Percentiles rank a stretch among this genome's conserved stretches.
These are phyloP conservation scores for Phytophthora tentaculata DNA, from an alignment of 352 stramenopile species.

Conservation along the genomic window DNA sequence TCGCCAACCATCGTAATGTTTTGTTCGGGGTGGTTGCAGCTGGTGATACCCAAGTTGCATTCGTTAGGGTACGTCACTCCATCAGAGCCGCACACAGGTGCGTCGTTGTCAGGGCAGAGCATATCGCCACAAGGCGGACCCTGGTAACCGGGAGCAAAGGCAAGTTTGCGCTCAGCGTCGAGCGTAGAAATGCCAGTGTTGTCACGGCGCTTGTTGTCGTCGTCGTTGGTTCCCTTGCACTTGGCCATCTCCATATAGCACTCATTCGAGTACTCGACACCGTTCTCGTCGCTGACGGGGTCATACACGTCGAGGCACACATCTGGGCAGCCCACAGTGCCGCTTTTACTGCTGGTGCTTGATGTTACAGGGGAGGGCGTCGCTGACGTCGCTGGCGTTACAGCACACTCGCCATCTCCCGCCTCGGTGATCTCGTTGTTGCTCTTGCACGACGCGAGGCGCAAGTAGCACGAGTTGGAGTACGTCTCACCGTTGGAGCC, in stretches of 20 bases:
- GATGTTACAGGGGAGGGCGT: slow-evolving; percentile 1
- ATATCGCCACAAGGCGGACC: slow-evolving; percentile 15
- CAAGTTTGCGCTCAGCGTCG: slow-evolving; percentile 18
- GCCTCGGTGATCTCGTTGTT: slow-evolving; percentile 30
- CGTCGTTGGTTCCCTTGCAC: slow-evolving; percentile 31
- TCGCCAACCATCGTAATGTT: slow-evolving; percentile 17
- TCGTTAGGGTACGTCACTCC: not conserved
- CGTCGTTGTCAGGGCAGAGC: slow-evolving; percentile 24
- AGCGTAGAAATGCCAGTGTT: slow-evolving; percentile 6
- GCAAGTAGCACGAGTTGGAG: slow-evolving; percentile 42
- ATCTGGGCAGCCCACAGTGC: slow-evolving; percentile 7
- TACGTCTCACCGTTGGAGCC: slow-evolving; percentile 57
- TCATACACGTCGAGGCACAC: slow-evolving; percentile 25
- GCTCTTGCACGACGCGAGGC: slow-evolving; percentile 34
- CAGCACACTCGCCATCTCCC: slow-evolving; percentile 31
- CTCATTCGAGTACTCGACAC: slow-evolving; percentile 41
- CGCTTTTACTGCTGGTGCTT: not conserved
- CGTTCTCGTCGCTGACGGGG: slow-evolving; percentile 40
- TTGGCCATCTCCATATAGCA: slow-evolving; percentile 41
- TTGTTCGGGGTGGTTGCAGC: not conserved
- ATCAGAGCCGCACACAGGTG: not conserved
- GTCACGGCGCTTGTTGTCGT: slow-evolving; percentile 8
- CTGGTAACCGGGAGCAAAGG: slow-evolving; percentile 15
- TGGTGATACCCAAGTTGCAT: not conserved
- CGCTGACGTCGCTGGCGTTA: slow-evolving; percentile 1